Evolutionary conservation across 768 basidiomycete genomes (phyloP).

Genomic region (Suillus occidentalis): DNA sequence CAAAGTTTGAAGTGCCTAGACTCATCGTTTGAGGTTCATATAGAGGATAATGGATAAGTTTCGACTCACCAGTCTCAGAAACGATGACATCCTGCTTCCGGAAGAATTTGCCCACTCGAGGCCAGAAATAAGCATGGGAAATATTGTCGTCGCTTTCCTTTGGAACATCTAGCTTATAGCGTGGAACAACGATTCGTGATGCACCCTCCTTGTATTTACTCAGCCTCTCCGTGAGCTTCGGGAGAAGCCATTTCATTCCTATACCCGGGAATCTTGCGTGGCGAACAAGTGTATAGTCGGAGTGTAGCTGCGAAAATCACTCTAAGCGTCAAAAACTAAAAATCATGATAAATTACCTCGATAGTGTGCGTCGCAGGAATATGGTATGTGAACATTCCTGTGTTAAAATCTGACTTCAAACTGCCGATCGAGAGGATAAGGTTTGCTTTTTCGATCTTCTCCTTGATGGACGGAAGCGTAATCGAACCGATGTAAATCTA

Average conservation of each 20-base stretch:
- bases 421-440: slow-evolving; percentile 73
- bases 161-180: slow-evolving; percentile 42
- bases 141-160: slow-evolving; percentile 54
- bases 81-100: slow-evolving; percentile 71
- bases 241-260: slow-evolving; percentile 78
- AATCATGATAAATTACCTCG: slow-evolving; percentile 47
- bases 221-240: slow-evolving; percentile 61
- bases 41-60: not conserved
- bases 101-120: slow-evolving; percentile 73
- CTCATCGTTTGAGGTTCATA: too few species aligned
- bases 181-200: slow-evolving; percentile 46
- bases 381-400: slow-evolving; percentile 81
- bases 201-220: slow-evolving; percentile 41
- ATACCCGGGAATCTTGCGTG: slow-evolving; percentile 63
- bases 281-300: slow-evolving; percentile 65
- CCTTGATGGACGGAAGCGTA: slow-evolving; percentile 63
- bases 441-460: slow-evolving; percentile 71
- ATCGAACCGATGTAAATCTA: slow-evolving; percentile 79
- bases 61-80: slow-evolving; percentile 72
- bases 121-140: slow-evolving; percentile 85
- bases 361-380: slow-evolving; percentile 58
- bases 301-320: slow-evolving; percentile 59
- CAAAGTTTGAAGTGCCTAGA: slow-evolving; percentile 77
- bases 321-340: not conserved
- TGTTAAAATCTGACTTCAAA: slow-evolving; percentile 82